Evolutionary conservation across 495 filamentous ascomycete species (phyloP).

Genomic region (Tetracladium setigerum): DNA sequence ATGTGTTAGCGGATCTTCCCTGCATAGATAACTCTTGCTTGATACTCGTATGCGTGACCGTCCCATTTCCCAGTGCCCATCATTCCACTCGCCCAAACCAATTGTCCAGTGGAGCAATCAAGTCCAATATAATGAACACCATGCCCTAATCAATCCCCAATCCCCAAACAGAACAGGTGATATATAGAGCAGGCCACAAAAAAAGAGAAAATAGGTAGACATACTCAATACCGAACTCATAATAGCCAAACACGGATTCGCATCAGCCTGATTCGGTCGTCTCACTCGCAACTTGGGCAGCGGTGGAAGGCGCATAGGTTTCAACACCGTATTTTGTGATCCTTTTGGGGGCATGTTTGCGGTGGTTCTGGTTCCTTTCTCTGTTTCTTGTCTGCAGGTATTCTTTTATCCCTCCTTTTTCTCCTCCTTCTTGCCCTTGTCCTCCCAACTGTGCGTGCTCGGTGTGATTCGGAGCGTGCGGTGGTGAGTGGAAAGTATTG

Average conservation of each 20-base stretch:
- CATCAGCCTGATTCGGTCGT: constrained; percentile 64
- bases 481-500: not conserved
- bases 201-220: constrained; percentile 22
- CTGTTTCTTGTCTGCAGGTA: not conserved
- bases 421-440: not conserved
- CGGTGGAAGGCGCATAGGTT: constrained; percentile 77
- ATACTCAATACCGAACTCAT: constrained; percentile 90
- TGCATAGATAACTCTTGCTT: not conserved
- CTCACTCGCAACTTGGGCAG: constrained; percentile 77
- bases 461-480: not conserved
- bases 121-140: no score
- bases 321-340: constrained; percentile 14
- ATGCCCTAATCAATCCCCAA: no score
- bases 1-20: not conserved
- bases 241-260: constrained; percentile 72
- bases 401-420: no score
- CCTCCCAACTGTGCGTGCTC: not conserved
- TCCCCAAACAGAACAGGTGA: no score
- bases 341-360: constrained; percentile 21
- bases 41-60: no score
- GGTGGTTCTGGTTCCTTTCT: no score
- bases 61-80: no score
- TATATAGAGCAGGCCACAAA: no score
- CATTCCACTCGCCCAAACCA: no score
- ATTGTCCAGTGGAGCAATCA: no score